Evolutionary conservation across 2,329 filamentous ascomycete species (phyloP).

Genomic region (Emergomyces africanus): DNA sequence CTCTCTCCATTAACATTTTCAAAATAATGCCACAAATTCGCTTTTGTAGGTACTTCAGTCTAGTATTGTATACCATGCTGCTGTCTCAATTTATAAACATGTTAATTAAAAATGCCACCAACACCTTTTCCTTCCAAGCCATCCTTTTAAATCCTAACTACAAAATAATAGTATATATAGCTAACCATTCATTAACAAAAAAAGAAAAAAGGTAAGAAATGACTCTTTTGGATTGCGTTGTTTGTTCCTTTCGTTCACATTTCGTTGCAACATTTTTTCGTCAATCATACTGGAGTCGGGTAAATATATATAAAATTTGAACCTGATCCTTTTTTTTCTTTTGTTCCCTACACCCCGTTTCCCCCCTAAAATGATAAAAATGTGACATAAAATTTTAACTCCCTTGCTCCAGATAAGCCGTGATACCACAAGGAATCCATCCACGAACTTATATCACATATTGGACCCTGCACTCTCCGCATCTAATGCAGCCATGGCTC

Average conservation of each 20-base stretch:
- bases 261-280: too few species aligned
- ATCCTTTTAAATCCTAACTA: too few species aligned
- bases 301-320: too few species aligned
- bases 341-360: too few species aligned
- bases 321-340: too few species aligned
- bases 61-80: not conserved
- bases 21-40: not conserved
- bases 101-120: not conserved
- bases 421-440: not conserved
- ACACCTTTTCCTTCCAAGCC: too few species aligned
- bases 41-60: too few species aligned
- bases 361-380: not conserved
- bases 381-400: not conserved
- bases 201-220: not conserved
- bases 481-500: slow-evolving; percentile 57
- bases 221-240: not conserved
- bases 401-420: not conserved
- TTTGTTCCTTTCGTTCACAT: not conserved
- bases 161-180: too few species aligned
- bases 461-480: slow-evolving; percentile 7
- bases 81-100: not conserved
- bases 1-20: not conserved
- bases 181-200: not conserved
- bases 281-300: too few species aligned
- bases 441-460: not conserved